Percentiles rank a stretch among this genome's conserved stretches.
Evolutionary conservation across 768 basidiomycete species (phyloP).

Genomic region (Sarcomyxa edulis): DNA sequence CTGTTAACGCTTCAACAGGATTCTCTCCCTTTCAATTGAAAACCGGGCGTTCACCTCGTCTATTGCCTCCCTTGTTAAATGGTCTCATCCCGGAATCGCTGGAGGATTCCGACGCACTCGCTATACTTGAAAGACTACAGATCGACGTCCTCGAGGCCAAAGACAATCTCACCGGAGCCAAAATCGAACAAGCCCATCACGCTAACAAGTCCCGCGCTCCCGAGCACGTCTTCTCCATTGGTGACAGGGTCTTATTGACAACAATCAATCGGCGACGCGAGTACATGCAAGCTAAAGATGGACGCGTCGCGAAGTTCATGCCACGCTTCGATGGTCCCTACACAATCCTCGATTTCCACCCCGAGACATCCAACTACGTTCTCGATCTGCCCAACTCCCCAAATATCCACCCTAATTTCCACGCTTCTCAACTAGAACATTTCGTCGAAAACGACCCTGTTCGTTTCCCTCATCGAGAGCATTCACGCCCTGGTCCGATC

Average conservation of each 20-base stretch:
- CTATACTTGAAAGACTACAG: conserved; percentile 10
- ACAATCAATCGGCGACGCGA: background rate
- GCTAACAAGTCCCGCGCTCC: no score
- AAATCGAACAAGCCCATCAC: conserved; percentile 9
- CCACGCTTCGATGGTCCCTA: no score
- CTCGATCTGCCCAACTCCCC: conserved; percentile 13
- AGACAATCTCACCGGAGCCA: conserved; percentile 17
- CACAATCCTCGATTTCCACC: no score
- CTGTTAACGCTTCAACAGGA: conserved; percentile 19
- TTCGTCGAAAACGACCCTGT: no score
- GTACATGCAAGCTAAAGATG: no score
- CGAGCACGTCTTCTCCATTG: background rate
- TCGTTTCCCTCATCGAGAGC: no score
- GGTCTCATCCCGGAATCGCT: background rate
- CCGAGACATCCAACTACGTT: conserved; percentile 10
- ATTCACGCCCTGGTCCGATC: no score
- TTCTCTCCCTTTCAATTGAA: conserved; percentile 22
- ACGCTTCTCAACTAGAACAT: no score
- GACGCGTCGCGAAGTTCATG: no score
- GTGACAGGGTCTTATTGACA: background rate
- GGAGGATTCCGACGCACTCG: background rate
- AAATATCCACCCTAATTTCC: conserved; percentile 21
- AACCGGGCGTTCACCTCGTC: no score
- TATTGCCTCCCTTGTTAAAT: conserved; percentile 2
- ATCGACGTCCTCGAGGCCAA: no score